Percentiles rank a stretch among this genome's conserved stretches.
phyloP scores from a whole-genome alignment of 371 early-diverging fungal species.

The Cokeromyces recurvatus region DNA sequence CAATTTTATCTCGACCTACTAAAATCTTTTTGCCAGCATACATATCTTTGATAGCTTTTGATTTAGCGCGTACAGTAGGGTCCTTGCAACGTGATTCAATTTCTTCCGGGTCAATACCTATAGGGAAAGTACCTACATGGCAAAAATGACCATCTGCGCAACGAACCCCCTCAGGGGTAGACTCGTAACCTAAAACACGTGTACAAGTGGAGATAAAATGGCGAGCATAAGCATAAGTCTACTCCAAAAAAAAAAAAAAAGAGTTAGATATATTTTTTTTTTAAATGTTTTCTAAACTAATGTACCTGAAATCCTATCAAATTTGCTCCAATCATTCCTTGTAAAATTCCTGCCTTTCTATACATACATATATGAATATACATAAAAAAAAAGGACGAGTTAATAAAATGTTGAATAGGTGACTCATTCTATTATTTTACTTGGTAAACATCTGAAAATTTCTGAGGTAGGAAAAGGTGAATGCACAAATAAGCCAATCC shows the following conservation, averaged over 20 bases:
- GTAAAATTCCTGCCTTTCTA: conserved; percentile 85
- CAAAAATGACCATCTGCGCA: conserved; percentile 57
- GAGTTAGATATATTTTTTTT: conserved; percentile 58
- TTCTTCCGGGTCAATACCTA: conserved; percentile 86
- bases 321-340: conserved; percentile 88
- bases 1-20: conserved; percentile 97
- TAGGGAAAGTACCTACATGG: conserved; percentile 90
- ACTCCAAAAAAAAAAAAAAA: conserved; percentile 59
- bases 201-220: conserved; percentile 94
- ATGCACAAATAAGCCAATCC: conserved; percentile 96
- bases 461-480: conserved; percentile 96
- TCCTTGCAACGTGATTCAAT: conserved; percentile 35
- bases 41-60: conserved; percentile 72
- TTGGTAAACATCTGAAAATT: conserved; percentile 63
- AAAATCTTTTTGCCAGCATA: conserved; percentile 92
- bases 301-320: conserved; percentile 86
- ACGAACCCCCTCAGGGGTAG: conserved; percentile 78
- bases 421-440: no score
- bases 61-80: conserved; percentile 59
- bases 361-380: no score
- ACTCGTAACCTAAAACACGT: conserved; percentile 85
- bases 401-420: no score
- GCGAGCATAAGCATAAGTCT: conserved; percentile 91
- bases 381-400: no score
- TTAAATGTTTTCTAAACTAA: neutral